Conservation (phyloP, 31 red algal species). For the Bonnemaisonia californica region DNA sequence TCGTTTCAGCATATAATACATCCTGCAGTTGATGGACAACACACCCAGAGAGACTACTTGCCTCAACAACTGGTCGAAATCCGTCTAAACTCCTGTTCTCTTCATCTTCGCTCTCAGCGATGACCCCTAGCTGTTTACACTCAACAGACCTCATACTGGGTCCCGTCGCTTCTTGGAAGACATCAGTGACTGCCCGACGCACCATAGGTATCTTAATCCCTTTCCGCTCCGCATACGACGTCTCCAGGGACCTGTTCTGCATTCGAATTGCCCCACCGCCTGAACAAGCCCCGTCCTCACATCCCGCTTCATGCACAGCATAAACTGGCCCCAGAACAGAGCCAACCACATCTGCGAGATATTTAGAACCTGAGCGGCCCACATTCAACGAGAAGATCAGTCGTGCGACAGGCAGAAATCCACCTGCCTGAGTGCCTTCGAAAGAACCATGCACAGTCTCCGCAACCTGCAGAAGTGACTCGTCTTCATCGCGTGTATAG, state of each 20-base stretch:
- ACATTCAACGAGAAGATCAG: conserved; percentile 82
- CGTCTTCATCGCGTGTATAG: not conserved
- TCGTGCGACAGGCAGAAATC: conserved; percentile 50
- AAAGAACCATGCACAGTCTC: not conserved
- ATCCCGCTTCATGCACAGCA: conserved; percentile 62
- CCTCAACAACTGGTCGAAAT: conserved; percentile 15
- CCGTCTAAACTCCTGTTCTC: not conserved
- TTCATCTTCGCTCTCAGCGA: not conserved
- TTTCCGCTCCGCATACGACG: conserved; percentile 41
- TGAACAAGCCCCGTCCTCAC: conserved; percentile 42
- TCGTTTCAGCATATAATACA: conserved; percentile 78
- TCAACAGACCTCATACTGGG: not conserved
- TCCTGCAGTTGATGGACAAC: conserved; percentile 31
- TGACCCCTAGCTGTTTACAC: not conserved
- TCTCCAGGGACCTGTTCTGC: conserved; percentile 48
- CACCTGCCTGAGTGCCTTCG: not conserved
- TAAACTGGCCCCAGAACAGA: conserved; percentile 35
- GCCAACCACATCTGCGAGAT: conserved; percentile 57
- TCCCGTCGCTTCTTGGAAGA: not conserved
- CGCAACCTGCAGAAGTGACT: not conserved
- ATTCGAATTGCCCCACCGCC: conserved; percentile 77
- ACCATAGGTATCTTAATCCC: conserved; percentile 66
- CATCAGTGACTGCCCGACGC: conserved; percentile 7
- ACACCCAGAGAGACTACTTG: conserved; percentile 10
- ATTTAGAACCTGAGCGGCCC: conserved; percentile 74